These are phyloP conservation scores for Lachancea lanzarotensis DNA, from an alignment of 805 yeast genomes.

Conservation along the genomic window DNA sequence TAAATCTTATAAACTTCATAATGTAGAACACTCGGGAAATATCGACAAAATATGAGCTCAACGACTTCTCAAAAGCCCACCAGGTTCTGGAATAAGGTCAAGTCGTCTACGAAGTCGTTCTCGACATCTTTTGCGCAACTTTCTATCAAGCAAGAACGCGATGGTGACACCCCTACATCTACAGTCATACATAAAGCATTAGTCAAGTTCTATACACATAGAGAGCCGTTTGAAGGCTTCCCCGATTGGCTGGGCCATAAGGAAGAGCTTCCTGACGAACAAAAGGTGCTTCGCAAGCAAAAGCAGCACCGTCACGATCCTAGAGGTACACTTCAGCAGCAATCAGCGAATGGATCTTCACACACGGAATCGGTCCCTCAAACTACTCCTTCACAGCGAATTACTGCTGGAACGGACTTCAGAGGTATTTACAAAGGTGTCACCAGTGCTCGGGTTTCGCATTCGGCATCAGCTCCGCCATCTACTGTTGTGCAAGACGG, in stretches of 20 bases:
- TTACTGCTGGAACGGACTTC: constrained; percentile 7
- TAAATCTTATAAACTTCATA: too few species aligned
- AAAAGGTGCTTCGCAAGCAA: constrained; percentile 27
- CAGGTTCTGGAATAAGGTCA: constrained; percentile 29
- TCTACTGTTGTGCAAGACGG: not conserved
- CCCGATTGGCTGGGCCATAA: constrained; percentile 35
- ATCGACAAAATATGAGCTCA: not conserved
- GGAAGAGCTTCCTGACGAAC: constrained; percentile 30
- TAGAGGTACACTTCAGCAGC: not conserved
- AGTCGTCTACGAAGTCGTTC: constrained; percentile 27
- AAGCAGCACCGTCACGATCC: constrained; percentile 11
- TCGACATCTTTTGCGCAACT: constrained; percentile 26
- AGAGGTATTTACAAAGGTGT: constrained; percentile 5
- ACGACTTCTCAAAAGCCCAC: constrained; percentile 11
- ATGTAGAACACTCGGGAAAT: not conserved
- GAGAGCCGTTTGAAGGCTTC: constrained; percentile 31
- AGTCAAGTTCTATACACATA: constrained; percentile 34
- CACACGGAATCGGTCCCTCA: not conserved
- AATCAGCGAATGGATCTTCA: not conserved
- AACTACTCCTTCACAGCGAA: not conserved
- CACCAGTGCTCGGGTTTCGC: not conserved
- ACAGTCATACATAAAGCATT: constrained; percentile 42
- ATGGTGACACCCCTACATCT: constrained; percentile 37
- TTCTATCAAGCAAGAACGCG: constrained; percentile 33
- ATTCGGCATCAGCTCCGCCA: not conserved